phyloP scores from a whole-genome alignment of 331 rosid species.

The Saraca asoca region DNA sequence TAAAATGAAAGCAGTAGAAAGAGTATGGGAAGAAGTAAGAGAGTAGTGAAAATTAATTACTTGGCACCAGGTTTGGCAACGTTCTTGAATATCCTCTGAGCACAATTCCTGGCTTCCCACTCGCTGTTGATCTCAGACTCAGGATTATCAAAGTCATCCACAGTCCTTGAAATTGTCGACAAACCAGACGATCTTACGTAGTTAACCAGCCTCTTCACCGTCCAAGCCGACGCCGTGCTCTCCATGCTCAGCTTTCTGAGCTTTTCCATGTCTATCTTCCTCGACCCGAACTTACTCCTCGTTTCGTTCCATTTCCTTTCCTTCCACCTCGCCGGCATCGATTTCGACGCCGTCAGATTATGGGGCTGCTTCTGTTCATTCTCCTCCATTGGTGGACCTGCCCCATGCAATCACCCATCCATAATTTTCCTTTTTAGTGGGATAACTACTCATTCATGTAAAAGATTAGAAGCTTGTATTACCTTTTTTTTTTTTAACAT shows the following conservation, averaged over 20 bases:
- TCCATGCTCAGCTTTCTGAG: conserved; percentile 48
- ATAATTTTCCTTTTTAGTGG: too few relatives aligned
- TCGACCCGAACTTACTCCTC: conserved; percentile 31
- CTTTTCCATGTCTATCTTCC: conserved; percentile 57
- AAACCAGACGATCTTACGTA: conserved; percentile 47
- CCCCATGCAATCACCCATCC: too few relatives aligned
- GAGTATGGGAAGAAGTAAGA: background rate
- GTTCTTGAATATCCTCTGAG: conserved; percentile 52
- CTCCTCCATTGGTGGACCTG: conserved; percentile 45
- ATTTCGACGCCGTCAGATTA: background rate
- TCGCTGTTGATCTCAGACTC: conserved; percentile 54
- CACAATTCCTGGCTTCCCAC: conserved; percentile 55
- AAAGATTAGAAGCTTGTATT: too few relatives aligned
- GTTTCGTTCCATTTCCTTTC: conserved; percentile 11
- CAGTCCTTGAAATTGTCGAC: conserved; percentile 47
- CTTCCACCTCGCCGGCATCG: conserved; percentile 39
- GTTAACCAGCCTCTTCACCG: conserved; percentile 52
- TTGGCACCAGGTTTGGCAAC: conserved; percentile 61
- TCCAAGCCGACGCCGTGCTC: conserved; percentile 43
- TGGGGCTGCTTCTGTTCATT: conserved; percentile 11
- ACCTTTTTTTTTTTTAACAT: too few relatives aligned
- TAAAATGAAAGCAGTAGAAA: background rate
- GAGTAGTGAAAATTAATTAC: conserved; percentile 28
- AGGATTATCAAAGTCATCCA: conserved; percentile 43
- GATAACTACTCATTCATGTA: too few relatives aligned